Base-by-base conservation (phyloP, 768 basidiomycete genomes). In the Lactarius hengduanensis region DNA sequence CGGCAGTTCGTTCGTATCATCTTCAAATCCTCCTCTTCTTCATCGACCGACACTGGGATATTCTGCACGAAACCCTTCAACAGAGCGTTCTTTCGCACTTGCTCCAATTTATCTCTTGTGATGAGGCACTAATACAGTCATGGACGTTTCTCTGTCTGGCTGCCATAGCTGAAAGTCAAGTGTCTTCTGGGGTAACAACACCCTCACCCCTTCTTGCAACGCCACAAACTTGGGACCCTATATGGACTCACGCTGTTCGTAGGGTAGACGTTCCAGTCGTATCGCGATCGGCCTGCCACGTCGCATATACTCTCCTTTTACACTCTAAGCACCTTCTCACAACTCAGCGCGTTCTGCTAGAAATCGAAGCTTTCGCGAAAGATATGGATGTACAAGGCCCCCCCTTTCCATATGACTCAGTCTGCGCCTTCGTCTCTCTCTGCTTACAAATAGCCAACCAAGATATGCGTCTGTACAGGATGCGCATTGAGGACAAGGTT, bases 301-400 rank as follows among this genome's bases (percentile, higher is more conserved):
- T 84, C 5, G 86, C 88, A 0, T 80, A 84, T 67, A 75, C 81
- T 22, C 78, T 95, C 20, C 78, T 90, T 59, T 64, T 74, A 26
- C 71, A 78, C 74, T 80, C 75, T 71, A 76, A 75, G 65, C 69
- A 71, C 66, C 71, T 83, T 61, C 78, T 92, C 28, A 80, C 84
- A 4, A 76, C 84, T 16, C 84, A 86, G 43, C 83, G 83, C 16
- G 77, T 90, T 55, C 79, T 91, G 16, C 72, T 77, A 2, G 94
- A 96, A 73, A 86, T 98, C 57, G 94, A 94, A 73, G 80, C 81
- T 0, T 79, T 98, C 57, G 83, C 87, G 1, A 89, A 88, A 68
- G 92, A 96, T 68, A 80, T 99, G 65, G 90, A 93, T 69, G 83
- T 97, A 18, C 96, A 98, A 77, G 96, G 95, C 0, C 95, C 96